These are phyloP conservation scores for Metahyphopichia silvanorum DNA, from an alignment of 805 yeast species.

Conservation along the genomic window DNA sequence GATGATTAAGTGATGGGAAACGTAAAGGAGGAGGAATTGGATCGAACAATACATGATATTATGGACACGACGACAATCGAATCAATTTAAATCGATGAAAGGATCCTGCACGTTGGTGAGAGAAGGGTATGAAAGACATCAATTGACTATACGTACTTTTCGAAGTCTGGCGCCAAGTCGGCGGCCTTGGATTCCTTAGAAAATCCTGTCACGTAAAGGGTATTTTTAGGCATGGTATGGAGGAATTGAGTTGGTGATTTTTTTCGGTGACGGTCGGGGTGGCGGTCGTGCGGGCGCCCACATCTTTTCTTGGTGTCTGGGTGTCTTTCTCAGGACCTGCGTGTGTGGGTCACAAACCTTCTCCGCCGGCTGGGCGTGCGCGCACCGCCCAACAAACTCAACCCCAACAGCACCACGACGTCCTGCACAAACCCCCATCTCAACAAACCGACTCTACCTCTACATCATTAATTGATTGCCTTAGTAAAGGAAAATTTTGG, in stretches of 20 bases:
- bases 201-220: slow-evolving; percentile 59
- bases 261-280: neutral
- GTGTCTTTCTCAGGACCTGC: too few species aligned
- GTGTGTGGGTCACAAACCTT: neutral
- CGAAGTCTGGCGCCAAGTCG: slow-evolving; percentile 58
- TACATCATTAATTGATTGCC: too few species aligned
- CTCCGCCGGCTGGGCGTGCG: too few species aligned
- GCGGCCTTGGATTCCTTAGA: slow-evolving; percentile 51
- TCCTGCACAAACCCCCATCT: slow-evolving; percentile 2
- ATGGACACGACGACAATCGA: slow-evolving; percentile 4
- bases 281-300: neutral
- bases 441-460: too few species aligned
- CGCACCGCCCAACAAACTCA: neutral
- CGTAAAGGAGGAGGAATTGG: slow-evolving; percentile 4
- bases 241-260: neutral
- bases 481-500: too few species aligned
- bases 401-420: neutral
- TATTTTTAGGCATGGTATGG: slow-evolving; percentile 38
- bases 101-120: too few species aligned
- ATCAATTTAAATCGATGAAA: slow-evolving; percentile 2
- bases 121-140: slow-evolving; percentile 1
- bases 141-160: slow-evolving; percentile 45
- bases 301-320: too few species aligned
- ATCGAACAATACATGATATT: slow-evolving; percentile 3
- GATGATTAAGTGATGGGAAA: slow-evolving; percentile 4